Conservation (phyloP, 176 grass and related monocot species). For the maize (Zea mays) region DNA sequence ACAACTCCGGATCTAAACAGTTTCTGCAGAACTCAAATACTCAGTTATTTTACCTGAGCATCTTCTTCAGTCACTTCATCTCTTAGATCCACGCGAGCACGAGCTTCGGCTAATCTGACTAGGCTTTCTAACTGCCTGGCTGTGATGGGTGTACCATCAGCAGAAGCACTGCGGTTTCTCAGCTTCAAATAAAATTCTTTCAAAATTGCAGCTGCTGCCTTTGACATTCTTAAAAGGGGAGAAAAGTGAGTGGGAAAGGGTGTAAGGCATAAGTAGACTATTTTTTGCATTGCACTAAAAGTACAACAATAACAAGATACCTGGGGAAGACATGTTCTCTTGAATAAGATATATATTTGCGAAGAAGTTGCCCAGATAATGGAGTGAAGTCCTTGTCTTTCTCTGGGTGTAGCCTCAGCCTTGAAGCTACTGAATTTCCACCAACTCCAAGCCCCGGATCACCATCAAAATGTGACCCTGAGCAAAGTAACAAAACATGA, state of each 20-base stretch:
- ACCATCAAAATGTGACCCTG: constrained; percentile 38
- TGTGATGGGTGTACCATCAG: constrained; percentile 90
- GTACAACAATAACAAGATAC: constrained; percentile 42
- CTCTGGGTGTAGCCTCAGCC: constrained; percentile 62
- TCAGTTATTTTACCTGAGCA: constrained; percentile 50
- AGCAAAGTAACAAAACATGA: constrained; percentile 37
- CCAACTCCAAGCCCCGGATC: constrained; percentile 25
- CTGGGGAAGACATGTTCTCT: constrained; percentile 65
- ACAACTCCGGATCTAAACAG: constrained; percentile 26
- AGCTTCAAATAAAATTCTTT: constrained; percentile 54
- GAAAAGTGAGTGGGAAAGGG: constrained; percentile 21
- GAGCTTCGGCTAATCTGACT: constrained; percentile 90
- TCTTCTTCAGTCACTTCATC: constrained; percentile 79
- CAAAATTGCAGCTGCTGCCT: constrained; percentile 59
- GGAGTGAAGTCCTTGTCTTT: constrained; percentile 75
- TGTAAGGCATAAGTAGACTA: neutral
- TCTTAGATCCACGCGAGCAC: constrained; percentile 88
- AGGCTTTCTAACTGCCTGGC: constrained; percentile 91
- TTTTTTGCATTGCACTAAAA: constrained; percentile 12
- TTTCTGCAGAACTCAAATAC: constrained; percentile 39
- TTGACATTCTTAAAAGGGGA: constrained; percentile 54
- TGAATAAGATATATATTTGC: constrained; percentile 91
- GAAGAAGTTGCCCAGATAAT: constrained; percentile 59
- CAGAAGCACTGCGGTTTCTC: constrained; percentile 57
- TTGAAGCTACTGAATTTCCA: constrained; percentile 55